Conservation (phyloP, 371 early-diverging fungal genomes). For the Rhizopus arrhizus region DNA sequence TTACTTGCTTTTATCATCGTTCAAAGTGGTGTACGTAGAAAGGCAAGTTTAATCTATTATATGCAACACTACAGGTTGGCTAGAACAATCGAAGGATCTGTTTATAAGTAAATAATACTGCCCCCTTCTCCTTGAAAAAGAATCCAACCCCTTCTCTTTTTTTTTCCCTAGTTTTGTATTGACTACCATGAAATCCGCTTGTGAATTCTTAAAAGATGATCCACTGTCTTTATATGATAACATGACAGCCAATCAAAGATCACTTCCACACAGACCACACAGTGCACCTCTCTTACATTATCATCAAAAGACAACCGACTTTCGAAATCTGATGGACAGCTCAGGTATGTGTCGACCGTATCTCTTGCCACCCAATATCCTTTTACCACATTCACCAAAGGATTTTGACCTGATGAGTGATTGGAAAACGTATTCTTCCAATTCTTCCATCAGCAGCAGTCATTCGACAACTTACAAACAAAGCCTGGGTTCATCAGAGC, state of each 20-base stretch:
- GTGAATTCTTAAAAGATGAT: conserved; percentile 60
- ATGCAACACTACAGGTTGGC: conserved; percentile 60
- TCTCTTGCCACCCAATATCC: conserved; percentile 42
- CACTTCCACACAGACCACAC: conserved; percentile 11
- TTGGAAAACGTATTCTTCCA: conserved; percentile 29
- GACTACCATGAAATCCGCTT: conserved; percentile 57
- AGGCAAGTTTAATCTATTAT: conserved; percentile 61
- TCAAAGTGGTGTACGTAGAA: conserved; percentile 52
- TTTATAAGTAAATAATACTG: conserved; percentile 38
- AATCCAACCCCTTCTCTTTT: not conserved
- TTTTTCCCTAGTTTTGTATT: conserved; percentile 47
- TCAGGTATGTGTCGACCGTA: conserved; percentile 13
- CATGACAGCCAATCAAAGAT: conserved; percentile 20
- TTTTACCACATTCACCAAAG: conserved; percentile 28
- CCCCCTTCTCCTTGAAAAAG: not conserved
- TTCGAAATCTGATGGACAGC: conserved; percentile 16
- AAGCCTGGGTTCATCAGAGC: conserved; percentile 31
- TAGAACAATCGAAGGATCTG: conserved; percentile 49
- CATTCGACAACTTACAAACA: not conserved
- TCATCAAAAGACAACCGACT: conserved; percentile 51
- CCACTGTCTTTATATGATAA: conserved; percentile 51
- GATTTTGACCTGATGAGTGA: conserved; percentile 46
- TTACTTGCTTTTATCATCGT: conserved; percentile 57
- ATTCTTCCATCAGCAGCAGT: conserved; percentile 18
- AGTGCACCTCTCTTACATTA: conserved; percentile 11